phyloP scores from a whole-genome alignment of 164 flowering plant species.

The Tetracentron sinense region DNA sequence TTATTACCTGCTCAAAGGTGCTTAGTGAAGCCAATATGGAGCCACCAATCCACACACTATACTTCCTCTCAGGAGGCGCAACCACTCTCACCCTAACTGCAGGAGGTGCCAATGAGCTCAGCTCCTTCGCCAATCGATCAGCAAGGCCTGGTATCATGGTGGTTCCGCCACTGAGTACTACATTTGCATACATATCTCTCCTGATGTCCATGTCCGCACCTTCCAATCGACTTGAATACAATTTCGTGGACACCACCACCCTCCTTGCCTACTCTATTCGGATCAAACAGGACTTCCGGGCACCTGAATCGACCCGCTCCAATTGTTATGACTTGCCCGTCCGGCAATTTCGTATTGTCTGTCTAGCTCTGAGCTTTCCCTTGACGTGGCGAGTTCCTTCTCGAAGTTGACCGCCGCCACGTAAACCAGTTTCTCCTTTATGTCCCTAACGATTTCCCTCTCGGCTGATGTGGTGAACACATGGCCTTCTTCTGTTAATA shows the following conservation, averaged over 20 bases:
- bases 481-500: slow-evolving; percentile 28
- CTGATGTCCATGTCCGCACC: slow-evolving; percentile 27
- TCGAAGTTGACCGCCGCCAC: slow-evolving; percentile 28
- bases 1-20: slow-evolving; percentile 24
- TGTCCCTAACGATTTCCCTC: slow-evolving; percentile 31
- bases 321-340: slow-evolving; percentile 15
- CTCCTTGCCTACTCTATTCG: slow-evolving; percentile 19
- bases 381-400: slow-evolving; percentile 20
- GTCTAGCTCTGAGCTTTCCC: slow-evolving; percentile 15
- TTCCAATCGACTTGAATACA: slow-evolving; percentile 17
- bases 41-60: no score
- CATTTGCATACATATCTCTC: slow-evolving; percentile 23
- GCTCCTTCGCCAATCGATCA: slow-evolving; percentile 21
- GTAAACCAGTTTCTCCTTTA: slow-evolving; percentile 27
- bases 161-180: slow-evolving; percentile 25
- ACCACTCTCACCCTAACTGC: slow-evolving; percentile 20
- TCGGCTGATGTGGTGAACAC: slow-evolving; percentile 31
- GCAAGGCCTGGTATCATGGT: slow-evolving; percentile 27
- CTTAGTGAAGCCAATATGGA: slow-evolving; percentile 27
- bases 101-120: slow-evolving; percentile 16
- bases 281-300: slow-evolving; percentile 23
- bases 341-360: slow-evolving; percentile 27
- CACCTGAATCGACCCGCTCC: slow-evolving; percentile 23
- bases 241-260: slow-evolving; percentile 22
- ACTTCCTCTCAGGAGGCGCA: no score